phyloP scores from a whole-genome alignment of 495 filamentous ascomycete species.

The Trichoderma virens region DNA sequence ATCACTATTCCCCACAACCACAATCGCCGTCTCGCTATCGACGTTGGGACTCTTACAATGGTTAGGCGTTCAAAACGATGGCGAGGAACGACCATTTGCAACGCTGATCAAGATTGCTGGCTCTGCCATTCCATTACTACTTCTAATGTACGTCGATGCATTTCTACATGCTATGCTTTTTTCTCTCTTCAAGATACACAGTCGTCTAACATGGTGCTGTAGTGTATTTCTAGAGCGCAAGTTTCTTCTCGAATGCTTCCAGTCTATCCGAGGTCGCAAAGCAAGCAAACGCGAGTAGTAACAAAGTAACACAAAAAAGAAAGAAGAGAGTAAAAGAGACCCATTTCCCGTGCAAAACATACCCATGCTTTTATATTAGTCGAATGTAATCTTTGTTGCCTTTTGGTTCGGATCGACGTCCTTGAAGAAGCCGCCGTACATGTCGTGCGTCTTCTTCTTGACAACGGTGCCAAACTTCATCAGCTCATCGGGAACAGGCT shows the following conservation, averaged over 20 bases:
- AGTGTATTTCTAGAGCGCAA: conserved; percentile 54
- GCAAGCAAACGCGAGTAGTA: conserved; percentile 12
- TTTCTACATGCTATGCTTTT: conserved; percentile 12
- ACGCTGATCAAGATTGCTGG: conserved; percentile 45
- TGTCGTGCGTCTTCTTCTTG: conserved; percentile 93
- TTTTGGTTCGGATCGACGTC: conserved; percentile 69
- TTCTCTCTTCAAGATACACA: conserved; percentile 15
- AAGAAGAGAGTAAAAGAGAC: not conserved
- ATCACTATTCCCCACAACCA: conserved; percentile 21
- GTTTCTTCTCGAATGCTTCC: conserved; percentile 47
- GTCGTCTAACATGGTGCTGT: not conserved
- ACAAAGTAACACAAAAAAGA: not conserved
- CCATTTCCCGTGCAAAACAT: not conserved
- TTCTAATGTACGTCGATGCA: conserved; percentile 41
- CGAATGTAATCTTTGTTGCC: conserved; percentile 89
- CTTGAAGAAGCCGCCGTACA: conserved; percentile 90
- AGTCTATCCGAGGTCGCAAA: conserved; percentile 26
- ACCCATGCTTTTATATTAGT: conserved; percentile 38
- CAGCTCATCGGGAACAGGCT: conserved; percentile 78
- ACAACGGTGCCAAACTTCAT: conserved; percentile 96
- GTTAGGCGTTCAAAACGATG: conserved; percentile 23
- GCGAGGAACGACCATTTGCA: conserved; percentile 25
- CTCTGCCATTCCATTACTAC: conserved; percentile 45
- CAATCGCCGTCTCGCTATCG: conserved; percentile 19
- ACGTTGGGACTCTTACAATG: conserved; percentile 18